These are phyloP conservation scores for Abrus precatorius DNA, from an alignment of 306 rosid species.

Conservation along the genomic window DNA sequence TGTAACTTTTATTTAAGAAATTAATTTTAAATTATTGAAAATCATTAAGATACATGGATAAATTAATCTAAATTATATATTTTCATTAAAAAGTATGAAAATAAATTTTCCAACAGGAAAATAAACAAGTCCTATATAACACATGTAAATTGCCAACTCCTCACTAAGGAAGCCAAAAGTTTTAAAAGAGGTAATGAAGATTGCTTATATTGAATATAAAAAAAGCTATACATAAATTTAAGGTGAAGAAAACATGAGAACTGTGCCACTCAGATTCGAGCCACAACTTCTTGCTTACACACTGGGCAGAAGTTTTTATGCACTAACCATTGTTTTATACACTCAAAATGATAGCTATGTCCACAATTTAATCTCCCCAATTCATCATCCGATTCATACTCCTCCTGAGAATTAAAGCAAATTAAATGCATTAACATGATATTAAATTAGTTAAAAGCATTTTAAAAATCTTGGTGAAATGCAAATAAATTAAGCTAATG, in stretches of 20 bases:
- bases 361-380: slow-evolving; percentile 87
- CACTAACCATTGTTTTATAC: slow-evolving; percentile 90
- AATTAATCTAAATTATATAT: no score
- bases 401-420: slow-evolving; percentile 69
- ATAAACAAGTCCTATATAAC: neutral
- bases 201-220: slow-evolving; percentile 53
- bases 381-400: slow-evolving; percentile 85
- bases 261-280: slow-evolving; percentile 56
- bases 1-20: no score
- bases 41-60: no score
- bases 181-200: slow-evolving; percentile 51
- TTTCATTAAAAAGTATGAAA: no score
- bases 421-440: slow-evolving; percentile 19
- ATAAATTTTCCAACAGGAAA: no score
- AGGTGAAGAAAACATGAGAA: slow-evolving; percentile 19
- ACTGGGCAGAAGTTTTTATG: slow-evolving; percentile 93
- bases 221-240: slow-evolving; percentile 74
- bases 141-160: slow-evolving; percentile 29
- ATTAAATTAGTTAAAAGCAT: neutral
- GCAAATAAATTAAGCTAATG: neutral
- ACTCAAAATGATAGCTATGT: slow-evolving; percentile 79
- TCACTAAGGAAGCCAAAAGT: slow-evolving; percentile 41
- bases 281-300: slow-evolving; percentile 78
- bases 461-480: neutral
- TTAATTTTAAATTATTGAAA: no score